These are phyloP conservation scores for Chrysanthemum seticuspe DNA, from an alignment of 129 eudicot species.

Conservation along the genomic window DNA sequence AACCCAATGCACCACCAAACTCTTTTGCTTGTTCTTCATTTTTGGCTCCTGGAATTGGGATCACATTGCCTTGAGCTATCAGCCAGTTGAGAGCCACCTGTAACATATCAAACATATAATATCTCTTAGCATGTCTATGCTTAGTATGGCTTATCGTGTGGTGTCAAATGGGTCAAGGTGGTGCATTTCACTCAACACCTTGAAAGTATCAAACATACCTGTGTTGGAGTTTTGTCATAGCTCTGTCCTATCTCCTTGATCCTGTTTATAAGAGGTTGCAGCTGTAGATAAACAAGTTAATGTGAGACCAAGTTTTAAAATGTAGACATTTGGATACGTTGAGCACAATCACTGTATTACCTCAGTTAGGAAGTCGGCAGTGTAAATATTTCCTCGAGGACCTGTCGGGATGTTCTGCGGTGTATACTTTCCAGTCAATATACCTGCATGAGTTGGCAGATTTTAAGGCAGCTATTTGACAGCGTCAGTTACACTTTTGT, in stretches of 20 bases:
- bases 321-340: background rate
- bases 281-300: conserved; percentile 42
- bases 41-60: conserved; percentile 97
- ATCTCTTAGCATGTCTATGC: background rate
- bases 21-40: conserved; percentile 86
- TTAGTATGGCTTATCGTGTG: background rate
- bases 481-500: background rate
- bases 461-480: background rate
- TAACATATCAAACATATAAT: conserved; percentile 4
- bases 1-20: conserved; percentile 86
- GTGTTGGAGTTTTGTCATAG: conserved; percentile 83
- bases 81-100: conserved; percentile 98
- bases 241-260: conserved; percentile 88
- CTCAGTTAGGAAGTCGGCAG: conserved; percentile 72
- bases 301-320: background rate
- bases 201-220: conserved; percentile 44
- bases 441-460: conserved; percentile 47
- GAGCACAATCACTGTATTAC: conserved; percentile 29
- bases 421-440: conserved; percentile 87
- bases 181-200: background rate
- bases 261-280: conserved; percentile 82
- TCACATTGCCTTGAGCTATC: conserved; percentile 85
- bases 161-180: background rate
- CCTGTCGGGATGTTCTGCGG: conserved; percentile 90
- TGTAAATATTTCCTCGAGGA: conserved; percentile 92